Evolutionary conservation across 2,329 filamentous ascomycete genomes (phyloP).

Genomic region (Ophiostoma ips): DNA sequence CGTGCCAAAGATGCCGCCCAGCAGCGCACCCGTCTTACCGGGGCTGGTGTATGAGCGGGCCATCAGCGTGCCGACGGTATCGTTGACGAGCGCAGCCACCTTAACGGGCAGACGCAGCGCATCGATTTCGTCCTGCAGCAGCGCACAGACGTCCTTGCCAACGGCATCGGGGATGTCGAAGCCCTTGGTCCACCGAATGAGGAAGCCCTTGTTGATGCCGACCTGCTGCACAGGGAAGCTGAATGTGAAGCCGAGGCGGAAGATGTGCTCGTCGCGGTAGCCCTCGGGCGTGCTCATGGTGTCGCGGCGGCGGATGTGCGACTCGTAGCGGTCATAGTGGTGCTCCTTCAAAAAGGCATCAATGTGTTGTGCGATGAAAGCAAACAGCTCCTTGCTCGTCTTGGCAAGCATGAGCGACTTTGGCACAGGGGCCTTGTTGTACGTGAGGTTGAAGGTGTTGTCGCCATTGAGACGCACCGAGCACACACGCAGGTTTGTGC

Average conservation of each 20-base stretch:
- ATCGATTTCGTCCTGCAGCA: slow-evolving; percentile 84
- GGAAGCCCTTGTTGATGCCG: slow-evolving; percentile 85
- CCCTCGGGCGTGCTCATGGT: slow-evolving; percentile 45
- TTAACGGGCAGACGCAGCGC: slow-evolving; percentile 73
- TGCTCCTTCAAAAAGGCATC: slow-evolving; percentile 76
- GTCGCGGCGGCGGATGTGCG: slow-evolving; percentile 50
- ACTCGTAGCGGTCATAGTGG: slow-evolving; percentile 74
- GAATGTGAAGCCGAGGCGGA: slow-evolving; percentile 96
- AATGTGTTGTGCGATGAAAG: slow-evolving; percentile 86
- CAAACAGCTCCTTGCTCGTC: slow-evolving; percentile 74
- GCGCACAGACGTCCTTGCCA: slow-evolving; percentile 83
- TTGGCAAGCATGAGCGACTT: slow-evolving; percentile 80
- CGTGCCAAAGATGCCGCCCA: slow-evolving; percentile 96
- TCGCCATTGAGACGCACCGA: slow-evolving; percentile 88
- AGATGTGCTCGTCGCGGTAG: slow-evolving; percentile 60
- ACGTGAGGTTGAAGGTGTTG: slow-evolving; percentile 85
- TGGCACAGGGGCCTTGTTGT: slow-evolving; percentile 84
- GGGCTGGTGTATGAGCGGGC: slow-evolving; percentile 89
- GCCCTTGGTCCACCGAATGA: slow-evolving; percentile 97
- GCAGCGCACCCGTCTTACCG: slow-evolving; percentile 68
- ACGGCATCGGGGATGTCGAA: slow-evolving; percentile 93
- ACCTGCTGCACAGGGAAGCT: slow-evolving; percentile 91
- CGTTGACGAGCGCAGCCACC: slow-evolving; percentile 93
- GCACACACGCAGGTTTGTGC: slow-evolving; percentile 96
- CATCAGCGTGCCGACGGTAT: slow-evolving; percentile 96